These are phyloP conservation scores for Ustilago tritici DNA, from an alignment of 1,284 basidiomycete species.

Conservation along the genomic window DNA sequence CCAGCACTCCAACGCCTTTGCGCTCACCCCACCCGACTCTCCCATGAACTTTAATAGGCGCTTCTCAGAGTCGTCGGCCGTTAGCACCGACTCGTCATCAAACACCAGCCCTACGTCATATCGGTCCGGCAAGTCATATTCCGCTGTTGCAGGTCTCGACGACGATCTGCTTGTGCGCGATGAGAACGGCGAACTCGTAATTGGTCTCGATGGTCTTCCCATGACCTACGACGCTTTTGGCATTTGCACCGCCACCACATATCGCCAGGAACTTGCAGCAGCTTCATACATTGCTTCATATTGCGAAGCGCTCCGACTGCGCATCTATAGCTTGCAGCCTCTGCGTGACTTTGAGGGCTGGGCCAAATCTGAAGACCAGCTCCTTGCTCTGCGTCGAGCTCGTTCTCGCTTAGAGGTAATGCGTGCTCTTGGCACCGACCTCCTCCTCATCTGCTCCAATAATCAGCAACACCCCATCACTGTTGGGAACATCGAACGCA, in stretches of 20 bases:
- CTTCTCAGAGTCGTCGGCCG: conserved; percentile 15
- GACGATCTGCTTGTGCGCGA: conserved; percentile 71
- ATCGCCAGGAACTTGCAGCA: conserved; percentile 53
- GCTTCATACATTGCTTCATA: conserved; percentile 60
- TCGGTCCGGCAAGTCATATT: conserved; percentile 32
- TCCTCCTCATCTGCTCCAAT: conserved; percentile 62
- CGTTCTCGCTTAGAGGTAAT: conserved; percentile 57
- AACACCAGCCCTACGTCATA: conserved; percentile 23
- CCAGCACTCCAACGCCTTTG: not conserved
- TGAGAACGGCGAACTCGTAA: conserved; percentile 74
- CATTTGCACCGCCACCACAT: conserved; percentile 38
- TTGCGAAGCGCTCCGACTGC: conserved; percentile 54
- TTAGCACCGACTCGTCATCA: conserved; percentile 16
- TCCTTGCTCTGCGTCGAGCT: conserved; percentile 36
- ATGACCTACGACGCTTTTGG: conserved; percentile 57
- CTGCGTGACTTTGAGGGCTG: conserved; percentile 70
- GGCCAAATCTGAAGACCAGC: conserved; percentile 31
- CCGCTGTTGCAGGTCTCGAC: conserved; percentile 14
- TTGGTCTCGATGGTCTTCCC: conserved; percentile 65
- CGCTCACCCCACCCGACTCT: conserved; percentile 51
- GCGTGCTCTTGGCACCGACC: conserved; percentile 57
- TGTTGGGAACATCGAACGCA: conserved; percentile 52
- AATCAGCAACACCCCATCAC: conserved; percentile 57
- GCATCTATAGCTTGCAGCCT: conserved; percentile 70
- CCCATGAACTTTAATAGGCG: conserved; percentile 37